Percentiles rank a stretch among this genome's conserved stretches.
phyloP scores from a whole-genome alignment of 352 stramenopile species.

The Phytophthora meadii region DNA sequence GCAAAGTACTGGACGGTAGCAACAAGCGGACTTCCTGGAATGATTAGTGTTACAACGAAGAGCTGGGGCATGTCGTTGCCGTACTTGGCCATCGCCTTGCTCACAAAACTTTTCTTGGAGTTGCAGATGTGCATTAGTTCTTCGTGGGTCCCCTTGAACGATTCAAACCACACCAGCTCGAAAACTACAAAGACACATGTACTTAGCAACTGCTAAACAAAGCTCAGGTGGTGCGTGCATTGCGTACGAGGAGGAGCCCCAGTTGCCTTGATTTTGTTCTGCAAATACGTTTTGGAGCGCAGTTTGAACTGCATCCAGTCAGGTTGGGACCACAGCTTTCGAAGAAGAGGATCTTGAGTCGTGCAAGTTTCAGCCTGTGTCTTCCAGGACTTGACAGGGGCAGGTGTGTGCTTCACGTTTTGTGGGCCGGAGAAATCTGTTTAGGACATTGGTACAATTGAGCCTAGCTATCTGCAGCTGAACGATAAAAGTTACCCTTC shows the following conservation, averaged over 20 bases:
- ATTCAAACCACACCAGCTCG: slow-evolving; percentile 84
- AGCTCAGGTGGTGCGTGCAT: too few relatives aligned
- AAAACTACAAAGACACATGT: slow-evolving; percentile 50
- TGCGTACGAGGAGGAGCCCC: slow-evolving; percentile 66
- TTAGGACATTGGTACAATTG: background rate
- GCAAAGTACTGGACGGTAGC: slow-evolving; percentile 83
- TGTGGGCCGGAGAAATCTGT: slow-evolving; percentile 22
- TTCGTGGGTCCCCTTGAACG: slow-evolving; percentile 73
- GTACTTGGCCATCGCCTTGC: slow-evolving; percentile 69
- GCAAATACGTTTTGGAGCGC: slow-evolving; percentile 72
- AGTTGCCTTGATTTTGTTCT: slow-evolving; percentile 65
- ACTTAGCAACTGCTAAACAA: background rate
- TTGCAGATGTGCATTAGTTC: slow-evolving; percentile 69
- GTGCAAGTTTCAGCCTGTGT: slow-evolving; percentile 48
- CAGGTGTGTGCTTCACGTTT: slow-evolving; percentile 23
- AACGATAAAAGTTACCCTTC: slow-evolving; percentile 14
- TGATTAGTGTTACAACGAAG: slow-evolving; percentile 78
- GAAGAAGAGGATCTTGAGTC: slow-evolving; percentile 49
- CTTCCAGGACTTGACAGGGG: slow-evolving; percentile 57
- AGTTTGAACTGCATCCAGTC: slow-evolving; percentile 73
- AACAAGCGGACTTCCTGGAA: slow-evolving; percentile 67
- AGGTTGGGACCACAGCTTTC: slow-evolving; percentile 76
- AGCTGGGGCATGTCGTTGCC: slow-evolving; percentile 76
- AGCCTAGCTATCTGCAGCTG: background rate
- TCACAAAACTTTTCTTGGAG: slow-evolving; percentile 70